Percentiles rank a stretch among this genome's conserved stretches.
phyloP scores from a whole-genome alignment of 371 early-diverging fungal genomes.

The Lichtheimia hyalospora region DNA sequence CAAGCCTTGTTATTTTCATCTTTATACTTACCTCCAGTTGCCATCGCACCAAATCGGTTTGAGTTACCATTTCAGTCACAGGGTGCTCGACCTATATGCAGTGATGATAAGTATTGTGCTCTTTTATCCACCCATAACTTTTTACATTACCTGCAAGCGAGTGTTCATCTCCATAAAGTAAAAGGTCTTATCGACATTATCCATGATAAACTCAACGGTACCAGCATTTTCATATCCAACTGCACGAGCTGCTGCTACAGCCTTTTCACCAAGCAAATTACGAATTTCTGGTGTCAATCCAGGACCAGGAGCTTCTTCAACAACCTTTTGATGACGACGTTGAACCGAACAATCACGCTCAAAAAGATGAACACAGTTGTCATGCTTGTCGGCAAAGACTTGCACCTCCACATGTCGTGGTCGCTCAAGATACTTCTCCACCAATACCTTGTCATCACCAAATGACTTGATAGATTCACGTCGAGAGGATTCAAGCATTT shows the following conservation, averaged over 20 bases:
- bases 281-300: conserved; percentile 73
- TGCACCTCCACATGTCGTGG: conserved; percentile 97
- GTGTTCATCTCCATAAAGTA: conserved; percentile 99
- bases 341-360: conserved; percentile 98
- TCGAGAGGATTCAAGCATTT: conserved; percentile 83
- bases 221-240: conserved; percentile 94
- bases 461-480: conserved; percentile 90
- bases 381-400: conserved; percentile 89
- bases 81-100: conserved; percentile 90
- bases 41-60: conserved; percentile 93
- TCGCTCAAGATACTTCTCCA: conserved; percentile 86
- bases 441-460: conserved; percentile 87
- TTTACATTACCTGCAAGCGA: conserved; percentile 67
- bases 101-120: conserved; percentile 2
- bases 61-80: conserved; percentile 95
- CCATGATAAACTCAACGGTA: conserved; percentile 98
- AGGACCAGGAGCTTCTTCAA: conserved; percentile 88
- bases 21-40: conserved; percentile 67
- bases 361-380: conserved; percentile 90
- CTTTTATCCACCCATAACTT: not conserved
- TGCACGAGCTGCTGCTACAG: conserved; percentile 90
- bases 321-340: conserved; percentile 95
- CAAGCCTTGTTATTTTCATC: not conserved
- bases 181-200: conserved; percentile 81
- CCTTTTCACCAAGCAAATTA: conserved; percentile 81